Percentiles rank a stretch among this genome's conserved stretches.
Evolutionary conservation across 768 basidiomycete species (phyloP).

Genomic region (Candolleomyces aberdarensis): DNA sequence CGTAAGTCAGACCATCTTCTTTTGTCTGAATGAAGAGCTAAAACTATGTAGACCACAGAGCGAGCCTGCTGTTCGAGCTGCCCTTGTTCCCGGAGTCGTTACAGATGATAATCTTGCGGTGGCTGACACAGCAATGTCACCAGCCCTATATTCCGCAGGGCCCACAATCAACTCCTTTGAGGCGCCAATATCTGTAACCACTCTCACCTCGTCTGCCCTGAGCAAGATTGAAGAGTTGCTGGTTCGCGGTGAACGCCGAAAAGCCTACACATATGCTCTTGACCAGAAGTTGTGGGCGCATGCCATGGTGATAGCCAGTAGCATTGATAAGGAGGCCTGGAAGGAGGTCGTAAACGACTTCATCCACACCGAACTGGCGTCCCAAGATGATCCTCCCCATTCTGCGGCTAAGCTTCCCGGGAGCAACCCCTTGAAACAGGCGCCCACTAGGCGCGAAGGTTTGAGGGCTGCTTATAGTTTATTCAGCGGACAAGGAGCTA

Average conservation of each 20-base stretch:
- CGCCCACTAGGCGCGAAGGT: constrained; percentile 58
- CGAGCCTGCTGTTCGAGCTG: constrained; percentile 72
- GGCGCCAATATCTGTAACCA: constrained; percentile 52
- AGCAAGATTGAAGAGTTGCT: constrained; percentile 79
- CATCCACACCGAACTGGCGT: constrained; percentile 67
- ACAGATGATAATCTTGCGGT: constrained; percentile 13
- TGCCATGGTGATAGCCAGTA: constrained; percentile 91
- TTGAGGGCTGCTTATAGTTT: constrained; percentile 80
- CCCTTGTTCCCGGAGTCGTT: constrained; percentile 58
- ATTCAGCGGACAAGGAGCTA: constrained; percentile 79
- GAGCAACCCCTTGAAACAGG: constrained; percentile 12
- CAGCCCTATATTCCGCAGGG: constrained; percentile 6
- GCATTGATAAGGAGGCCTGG: constrained; percentile 92
- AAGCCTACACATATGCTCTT: constrained; percentile 85
- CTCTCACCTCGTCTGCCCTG: constrained; percentile 59
- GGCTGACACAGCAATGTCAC: constrained; percentile 24
- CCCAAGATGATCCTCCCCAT: constrained; percentile 26
- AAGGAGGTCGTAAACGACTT: constrained; percentile 89
- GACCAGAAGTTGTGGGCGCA: constrained; percentile 93
- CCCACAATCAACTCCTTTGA: constrained; percentile 31
- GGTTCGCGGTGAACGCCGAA: constrained; percentile 77
- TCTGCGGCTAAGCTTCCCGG: constrained; percentile 15
- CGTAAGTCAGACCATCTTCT: constrained; percentile 46
- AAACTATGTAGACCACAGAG: constrained; percentile 46
- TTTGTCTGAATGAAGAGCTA: not conserved